Evolutionary conservation across 257 asterid species (phyloP).

Genomic region (Solanum pennellii): DNA sequence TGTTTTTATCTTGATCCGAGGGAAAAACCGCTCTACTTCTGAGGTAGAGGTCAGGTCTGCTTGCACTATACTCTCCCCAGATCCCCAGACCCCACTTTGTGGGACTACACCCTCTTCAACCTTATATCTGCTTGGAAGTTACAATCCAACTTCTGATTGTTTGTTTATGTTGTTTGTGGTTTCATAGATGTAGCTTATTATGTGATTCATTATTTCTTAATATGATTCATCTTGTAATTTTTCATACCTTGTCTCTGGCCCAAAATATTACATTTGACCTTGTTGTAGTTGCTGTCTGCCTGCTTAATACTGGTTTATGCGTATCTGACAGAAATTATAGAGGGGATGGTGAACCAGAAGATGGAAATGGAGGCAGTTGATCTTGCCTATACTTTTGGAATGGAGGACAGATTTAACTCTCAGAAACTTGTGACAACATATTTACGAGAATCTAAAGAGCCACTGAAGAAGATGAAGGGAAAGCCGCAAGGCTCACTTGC

Average conservation of each 20-base stretch:
- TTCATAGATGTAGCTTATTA: not conserved
- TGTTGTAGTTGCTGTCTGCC: not conserved
- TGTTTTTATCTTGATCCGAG: not conserved
- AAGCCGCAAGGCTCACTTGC: conserved; percentile 28
- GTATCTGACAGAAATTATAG: conserved; percentile 44
- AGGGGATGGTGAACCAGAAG: conserved; percentile 40
- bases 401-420: conserved; percentile 47
- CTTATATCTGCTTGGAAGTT: not conserved
- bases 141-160: not conserved
- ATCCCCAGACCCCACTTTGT: not conserved
- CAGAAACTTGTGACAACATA: conserved; percentile 41
- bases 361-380: conserved; percentile 76
- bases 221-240: not conserved
- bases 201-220: not conserved
- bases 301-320: not conserved
- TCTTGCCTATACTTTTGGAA: conserved; percentile 47
- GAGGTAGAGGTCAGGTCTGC: not conserved
- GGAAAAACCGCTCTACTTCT: not conserved
- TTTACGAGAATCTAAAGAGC: conserved; percentile 46
- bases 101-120: not conserved
- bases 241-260: not conserved
- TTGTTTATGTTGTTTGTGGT: not conserved
- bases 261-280: not conserved
- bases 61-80: not conserved
- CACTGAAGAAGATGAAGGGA: conserved; percentile 32